Conservation (phyloP, 2,329 filamentous ascomycete species). For the Trichoderma sp. region DNA sequence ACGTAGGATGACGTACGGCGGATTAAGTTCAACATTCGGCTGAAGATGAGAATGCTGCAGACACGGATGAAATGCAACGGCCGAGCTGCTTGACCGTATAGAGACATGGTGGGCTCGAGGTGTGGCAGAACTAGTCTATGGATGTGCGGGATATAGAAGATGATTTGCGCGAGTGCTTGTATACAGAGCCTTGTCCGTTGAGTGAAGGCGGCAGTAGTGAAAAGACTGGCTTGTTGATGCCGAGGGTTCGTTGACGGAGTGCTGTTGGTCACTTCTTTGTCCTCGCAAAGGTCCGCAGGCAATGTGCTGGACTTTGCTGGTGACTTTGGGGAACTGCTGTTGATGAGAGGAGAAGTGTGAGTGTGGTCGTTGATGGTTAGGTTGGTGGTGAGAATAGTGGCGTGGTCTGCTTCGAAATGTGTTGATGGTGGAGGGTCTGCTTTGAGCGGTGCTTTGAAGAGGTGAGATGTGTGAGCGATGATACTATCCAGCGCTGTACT, state of each 20-base stretch:
- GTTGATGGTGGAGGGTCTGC: too few species aligned
- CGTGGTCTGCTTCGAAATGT: too few species aligned
- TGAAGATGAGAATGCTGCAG: not conserved
- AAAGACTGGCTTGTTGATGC: not conserved
- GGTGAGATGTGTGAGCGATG: too few species aligned
- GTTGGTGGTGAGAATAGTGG: too few species aligned
- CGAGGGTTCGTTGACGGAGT: not conserved
- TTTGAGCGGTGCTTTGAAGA: too few species aligned
- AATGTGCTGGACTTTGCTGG: too few species aligned
- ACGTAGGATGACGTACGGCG: not conserved
- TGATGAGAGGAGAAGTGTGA: too few species aligned
- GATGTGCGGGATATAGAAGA: not conserved
- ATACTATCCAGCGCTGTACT: too few species aligned
- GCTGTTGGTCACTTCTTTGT: too few species aligned
- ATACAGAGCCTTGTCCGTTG: not conserved
- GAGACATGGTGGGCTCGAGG: not conserved
- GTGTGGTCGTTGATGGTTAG: too few species aligned
- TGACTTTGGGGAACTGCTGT: too few species aligned
- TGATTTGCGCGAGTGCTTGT: not conserved
- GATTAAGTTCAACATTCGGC: not conserved
- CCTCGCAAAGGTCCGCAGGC: too few species aligned
- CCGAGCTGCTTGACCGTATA: not conserved
- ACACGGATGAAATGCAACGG: not conserved
- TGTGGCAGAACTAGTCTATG: not conserved
- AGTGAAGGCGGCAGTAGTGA: not conserved